Base-by-base conservation (phyloP, 495 filamentous ascomycete species). In the Barbatosphaeria neglecta region DNA sequence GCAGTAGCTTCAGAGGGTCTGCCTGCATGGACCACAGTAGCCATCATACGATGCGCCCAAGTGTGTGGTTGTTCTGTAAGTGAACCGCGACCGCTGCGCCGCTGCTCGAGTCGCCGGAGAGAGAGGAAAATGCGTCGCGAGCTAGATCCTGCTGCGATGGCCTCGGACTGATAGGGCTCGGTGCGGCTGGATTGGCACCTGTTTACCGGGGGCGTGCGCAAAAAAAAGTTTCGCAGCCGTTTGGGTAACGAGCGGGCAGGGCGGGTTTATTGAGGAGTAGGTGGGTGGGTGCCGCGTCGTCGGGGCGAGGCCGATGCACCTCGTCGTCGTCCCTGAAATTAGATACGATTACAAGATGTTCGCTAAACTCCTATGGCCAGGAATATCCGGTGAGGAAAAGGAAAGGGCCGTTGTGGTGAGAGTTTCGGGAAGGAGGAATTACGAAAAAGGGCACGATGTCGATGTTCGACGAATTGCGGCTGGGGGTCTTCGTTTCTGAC, bases 11-110 rank as follows among this genome's bases (percentile, higher is more conserved):
- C 70, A 64, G 66, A 68, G 61, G 74, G 62, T 62, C 60, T 68
- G 52, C 67, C 62, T 50, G 65, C 55, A 54, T 65, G 66, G 67
- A 67, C 71, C 68, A 73, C 73, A 63, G 73, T 72, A 64, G 75
- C 75, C 75, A 78, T 78, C 69, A 74, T 78, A 67, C 68, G 65
- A 56, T 65, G 55, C 59, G 58, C 55, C 20, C n/a, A n/a, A 15
- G 20, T 41, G 13, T 33, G 31, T 17, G 18, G 15, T 22, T 13
- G 41, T 46, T 35, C 42, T 10, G 24, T 17, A 17, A 37, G 19
- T 19, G 24, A 56, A 43, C 52, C 46, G 47, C 27, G 50, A 45
- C 52, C 42, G 50, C 44, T 46, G 51, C 39, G 22, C 13, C 15
- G 13, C 38, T 31, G 28, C 19, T 56, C 52, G 43, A 51, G 41